Evolutionary conservation across 805 yeast species (phyloP), one percentile per base, ranked within the genome.

Genomic region (Isabelozyma rhagii): DNA sequence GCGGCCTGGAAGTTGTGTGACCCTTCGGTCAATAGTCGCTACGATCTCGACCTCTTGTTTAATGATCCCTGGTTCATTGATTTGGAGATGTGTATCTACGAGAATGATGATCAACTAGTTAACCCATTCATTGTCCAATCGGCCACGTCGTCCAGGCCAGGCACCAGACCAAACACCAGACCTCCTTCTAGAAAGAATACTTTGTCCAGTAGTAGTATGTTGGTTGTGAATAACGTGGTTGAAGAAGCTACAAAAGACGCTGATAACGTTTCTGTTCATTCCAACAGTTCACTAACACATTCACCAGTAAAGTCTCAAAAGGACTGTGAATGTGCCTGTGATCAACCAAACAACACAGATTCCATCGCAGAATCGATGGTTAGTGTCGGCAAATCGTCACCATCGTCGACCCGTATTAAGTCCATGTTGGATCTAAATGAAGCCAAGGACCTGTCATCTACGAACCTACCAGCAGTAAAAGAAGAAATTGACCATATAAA

Each of bases 1-100:
- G 82, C 77, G 6, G 83, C 89, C 8, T 86, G 92, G 90, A 80
- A 87, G 62, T 66, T 87, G 46, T 80, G 86, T 57, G 91, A 87
- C 59, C 89, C 90, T 3, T 69, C 80, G 21, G 71, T 78, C 0
- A 59, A 57, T 1, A 71, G 79, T 7, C 72, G 96, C 53, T 82
- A 82, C 60, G 73, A 78, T 14, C 58, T 87, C 53, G 72, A 77
- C 1, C 73, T 76, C 25, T 66, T 87, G 34, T 80, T 84, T 52
- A 57, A 71, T 2, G 91, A 87, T 57, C 82, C 85, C 9, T 87
- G 87, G 83, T 86, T 87, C 61, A 68, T 66, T 28, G 55, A 67
- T 3, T 68, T 85, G 44, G 87, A 81, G 53, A 78, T 81, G 71
- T 87, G 93, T 61, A 55, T 79, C 14, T 77, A 77, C 55, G 88